These are phyloP conservation scores for Fibroporia radiculosa DNA, from an alignment of 768 basidiomycete genomes.

Conservation along the genomic window DNA sequence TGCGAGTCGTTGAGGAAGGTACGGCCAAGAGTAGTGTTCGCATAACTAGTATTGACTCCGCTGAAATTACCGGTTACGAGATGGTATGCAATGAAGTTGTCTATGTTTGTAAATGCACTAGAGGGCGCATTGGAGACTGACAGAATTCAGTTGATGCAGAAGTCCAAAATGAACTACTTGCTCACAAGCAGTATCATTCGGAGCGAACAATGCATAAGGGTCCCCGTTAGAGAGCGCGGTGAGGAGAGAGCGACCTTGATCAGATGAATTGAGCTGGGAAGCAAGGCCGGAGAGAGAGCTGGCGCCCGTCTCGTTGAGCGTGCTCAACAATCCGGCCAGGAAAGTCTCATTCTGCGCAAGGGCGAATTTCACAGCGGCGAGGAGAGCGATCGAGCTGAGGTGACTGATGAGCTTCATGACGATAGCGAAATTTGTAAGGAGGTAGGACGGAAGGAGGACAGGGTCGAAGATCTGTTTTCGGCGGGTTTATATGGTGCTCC, in stretches of 20 bases:
- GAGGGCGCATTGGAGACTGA: constrained; percentile 24
- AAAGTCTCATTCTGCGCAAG: constrained; percentile 26
- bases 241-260: constrained; percentile 37
- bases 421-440: no score
- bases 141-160: neutral
- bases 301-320: constrained; percentile 33
- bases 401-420: no score
- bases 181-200: constrained; percentile 48
- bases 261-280: constrained; percentile 34
- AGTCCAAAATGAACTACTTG: constrained; percentile 5
- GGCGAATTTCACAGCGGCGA: constrained; percentile 16
- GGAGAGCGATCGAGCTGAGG: no score
- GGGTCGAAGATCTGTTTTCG: no score
- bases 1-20: constrained; percentile 47
- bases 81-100: constrained; percentile 50
- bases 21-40: constrained; percentile 56
- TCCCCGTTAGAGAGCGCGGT: constrained; percentile 32
- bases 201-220: constrained; percentile 48
- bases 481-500: no score
- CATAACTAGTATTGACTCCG: constrained; percentile 34
- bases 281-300: constrained; percentile 34
- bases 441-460: no score
- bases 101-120: constrained; percentile 31
- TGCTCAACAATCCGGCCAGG: constrained; percentile 26
- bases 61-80: constrained; percentile 45